Evolutionary conservation across 83 land plant genomes (phyloP).

Genomic region (Picea engelmannii): DNA sequence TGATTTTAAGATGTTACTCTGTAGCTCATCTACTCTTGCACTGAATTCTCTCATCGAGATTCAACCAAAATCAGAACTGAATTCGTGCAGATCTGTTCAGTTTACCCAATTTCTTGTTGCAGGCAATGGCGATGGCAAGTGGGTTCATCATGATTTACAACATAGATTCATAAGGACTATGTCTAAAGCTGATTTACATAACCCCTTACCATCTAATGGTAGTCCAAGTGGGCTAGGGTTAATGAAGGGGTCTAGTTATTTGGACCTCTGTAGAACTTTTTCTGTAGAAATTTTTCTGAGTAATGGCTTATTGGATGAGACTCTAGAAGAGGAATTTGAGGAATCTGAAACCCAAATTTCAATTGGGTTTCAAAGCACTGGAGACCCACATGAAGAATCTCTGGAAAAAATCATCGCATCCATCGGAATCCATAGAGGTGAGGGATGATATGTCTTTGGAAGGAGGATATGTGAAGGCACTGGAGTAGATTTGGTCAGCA

Average conservation of each 20-base stretch:
- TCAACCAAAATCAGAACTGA: slow-evolving; percentile 3
- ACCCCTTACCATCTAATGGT: too few species aligned
- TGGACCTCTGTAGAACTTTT: neutral
- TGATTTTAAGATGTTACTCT: too few species aligned
- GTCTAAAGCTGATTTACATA: slow-evolving; percentile 14
- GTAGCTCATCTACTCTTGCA: slow-evolving; percentile 47
- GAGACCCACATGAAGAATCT: neutral
- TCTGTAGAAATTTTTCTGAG: too few species aligned
- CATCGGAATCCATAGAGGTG: too few species aligned
- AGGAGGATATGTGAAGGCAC: too few species aligned
- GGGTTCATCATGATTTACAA: neutral
- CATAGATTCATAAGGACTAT: neutral
- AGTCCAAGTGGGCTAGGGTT: too few species aligned
- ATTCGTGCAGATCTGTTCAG: slow-evolving; percentile 7
- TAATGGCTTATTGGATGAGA: too few species aligned
- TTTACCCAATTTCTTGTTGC: neutral
- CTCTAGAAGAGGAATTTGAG: too few species aligned
- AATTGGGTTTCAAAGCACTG: neutral
- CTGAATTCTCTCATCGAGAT: neutral
- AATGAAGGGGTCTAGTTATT: too few species aligned
- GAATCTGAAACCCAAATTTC: neutral
- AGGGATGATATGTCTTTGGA: neutral
- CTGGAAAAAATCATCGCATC: too few species aligned
- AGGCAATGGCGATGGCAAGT: neutral
- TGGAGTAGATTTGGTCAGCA: too few species aligned